Conservation (phyloP, 2,329 filamentous ascomycete species). For the Didymosphaeria variabile region DNA sequence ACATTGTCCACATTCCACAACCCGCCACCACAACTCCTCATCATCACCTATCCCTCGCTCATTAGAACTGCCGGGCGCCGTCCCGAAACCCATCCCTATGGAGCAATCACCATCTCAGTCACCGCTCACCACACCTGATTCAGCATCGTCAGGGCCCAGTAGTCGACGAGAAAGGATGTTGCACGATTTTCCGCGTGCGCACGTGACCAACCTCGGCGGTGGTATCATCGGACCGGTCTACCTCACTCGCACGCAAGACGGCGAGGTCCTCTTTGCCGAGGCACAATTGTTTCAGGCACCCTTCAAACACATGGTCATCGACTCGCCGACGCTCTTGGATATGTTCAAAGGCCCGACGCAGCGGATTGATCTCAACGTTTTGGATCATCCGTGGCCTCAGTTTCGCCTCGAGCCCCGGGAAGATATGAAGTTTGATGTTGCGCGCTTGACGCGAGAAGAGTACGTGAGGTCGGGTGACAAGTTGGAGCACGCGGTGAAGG, state of each 20-base stretch:
- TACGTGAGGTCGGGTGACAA: slow-evolving; percentile 8
- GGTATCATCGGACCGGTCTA: slow-evolving; percentile 20
- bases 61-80: neutral
- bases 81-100: slow-evolving; percentile 1
- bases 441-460: neutral
- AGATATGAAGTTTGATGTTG: slow-evolving; percentile 6
- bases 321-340: slow-evolving; percentile 15
- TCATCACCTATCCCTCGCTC: neutral
- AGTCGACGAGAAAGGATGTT: slow-evolving; percentile 3
- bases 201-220: slow-evolving; percentile 19
- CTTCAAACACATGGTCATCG: slow-evolving; percentile 22
- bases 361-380: slow-evolving; percentile 12
- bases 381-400: slow-evolving; percentile 17
- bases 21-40: slow-evolving; percentile 1
- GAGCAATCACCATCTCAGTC: slow-evolving; percentile 7
- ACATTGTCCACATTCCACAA: slow-evolving; percentile 6
- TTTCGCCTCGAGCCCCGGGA: slow-evolving; percentile 13
- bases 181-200: slow-evolving; percentile 14
- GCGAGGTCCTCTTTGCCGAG: slow-evolving; percentile 11
- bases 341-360: slow-evolving; percentile 17
- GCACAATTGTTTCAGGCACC: slow-evolving; percentile 17
- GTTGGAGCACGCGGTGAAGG: neutral
- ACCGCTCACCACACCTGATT: neutral
- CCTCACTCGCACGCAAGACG: slow-evolving; percentile 7
- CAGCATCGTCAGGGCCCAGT: neutral